Evolutionary conservation across 1,284 basidiomycete genomes (phyloP).

Genomic region (Ustilago esculenta): DNA sequence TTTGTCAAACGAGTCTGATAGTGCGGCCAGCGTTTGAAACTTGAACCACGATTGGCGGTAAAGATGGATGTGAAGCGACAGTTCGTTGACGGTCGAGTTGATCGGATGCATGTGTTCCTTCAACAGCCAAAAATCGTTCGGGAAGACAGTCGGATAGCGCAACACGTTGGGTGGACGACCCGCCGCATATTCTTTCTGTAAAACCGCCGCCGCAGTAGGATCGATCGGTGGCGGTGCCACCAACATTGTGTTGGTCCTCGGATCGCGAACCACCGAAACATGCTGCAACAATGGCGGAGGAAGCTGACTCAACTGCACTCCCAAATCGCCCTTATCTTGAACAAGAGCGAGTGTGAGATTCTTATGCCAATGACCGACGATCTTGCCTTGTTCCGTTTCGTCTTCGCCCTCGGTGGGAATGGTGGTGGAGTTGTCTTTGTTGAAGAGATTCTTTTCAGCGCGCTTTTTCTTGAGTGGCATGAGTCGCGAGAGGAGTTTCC

Average conservation of each 20-base stretch:
- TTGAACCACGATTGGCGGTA: constrained; percentile 74
- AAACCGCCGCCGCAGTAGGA: background rate
- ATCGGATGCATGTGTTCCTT: constrained; percentile 65
- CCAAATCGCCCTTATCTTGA: constrained; percentile 70
- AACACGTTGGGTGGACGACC: constrained; percentile 28
- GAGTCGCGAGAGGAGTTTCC: constrained; percentile 87
- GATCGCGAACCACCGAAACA: constrained; percentile 53
- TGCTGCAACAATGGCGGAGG: constrained; percentile 73
- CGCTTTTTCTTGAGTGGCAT: constrained; percentile 77
- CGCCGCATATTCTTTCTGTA: constrained; percentile 15
- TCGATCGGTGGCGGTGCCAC: constrained; percentile 15
- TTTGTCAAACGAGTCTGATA: constrained; percentile 75
- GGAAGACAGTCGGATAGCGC: constrained; percentile 79
- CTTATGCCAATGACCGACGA: constrained; percentile 85
- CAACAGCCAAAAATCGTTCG: constrained; percentile 86
- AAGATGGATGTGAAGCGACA: constrained; percentile 84
- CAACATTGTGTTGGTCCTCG: constrained; percentile 7
- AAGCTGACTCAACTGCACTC: constrained; percentile 73
- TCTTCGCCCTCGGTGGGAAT: constrained; percentile 61
- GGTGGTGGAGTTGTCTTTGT: constrained; percentile 37
- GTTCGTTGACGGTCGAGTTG: constrained; percentile 62
- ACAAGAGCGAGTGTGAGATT: constrained; percentile 89
- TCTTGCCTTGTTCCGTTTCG: constrained; percentile 68
- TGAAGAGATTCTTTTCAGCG: constrained; percentile 84
- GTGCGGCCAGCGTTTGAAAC: constrained; percentile 61